These are phyloP conservation scores for Colletotrichum somersetense DNA, from an alignment of 2,329 filamentous ascomycete genomes.

Conservation along the genomic window DNA sequence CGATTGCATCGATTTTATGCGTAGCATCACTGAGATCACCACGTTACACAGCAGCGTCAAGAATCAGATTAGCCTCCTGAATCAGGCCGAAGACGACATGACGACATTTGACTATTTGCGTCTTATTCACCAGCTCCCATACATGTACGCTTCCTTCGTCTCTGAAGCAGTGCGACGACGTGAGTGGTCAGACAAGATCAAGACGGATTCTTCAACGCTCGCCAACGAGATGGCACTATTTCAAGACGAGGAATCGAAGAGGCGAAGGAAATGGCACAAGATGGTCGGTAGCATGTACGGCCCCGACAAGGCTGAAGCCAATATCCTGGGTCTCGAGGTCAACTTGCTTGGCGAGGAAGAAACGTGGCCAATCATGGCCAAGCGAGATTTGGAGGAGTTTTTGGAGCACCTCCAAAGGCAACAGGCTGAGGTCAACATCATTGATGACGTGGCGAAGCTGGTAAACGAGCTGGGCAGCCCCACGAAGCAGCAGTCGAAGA, in stretches of 20 bases:
- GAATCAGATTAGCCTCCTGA: conserved; percentile 77
- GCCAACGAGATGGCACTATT: conserved; percentile 94
- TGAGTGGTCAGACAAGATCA: conserved; percentile 94
- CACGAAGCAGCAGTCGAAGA: conserved; percentile 86
- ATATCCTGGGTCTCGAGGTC: conserved; percentile 83
- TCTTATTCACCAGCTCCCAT: conserved; percentile 84
- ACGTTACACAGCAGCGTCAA: conserved; percentile 80
- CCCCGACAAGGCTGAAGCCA: conserved; percentile 74
- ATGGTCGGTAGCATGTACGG: conserved; percentile 82
- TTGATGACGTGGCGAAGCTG: conserved; percentile 80
- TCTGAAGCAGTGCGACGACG: conserved; percentile 86
- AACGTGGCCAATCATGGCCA: conserved; percentile 81
- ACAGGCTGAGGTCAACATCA: conserved; percentile 73
- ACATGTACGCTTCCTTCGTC: conserved; percentile 89
- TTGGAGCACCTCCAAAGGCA: conserved; percentile 74
- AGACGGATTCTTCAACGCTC: conserved; percentile 84
- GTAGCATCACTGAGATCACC: conserved; percentile 83
- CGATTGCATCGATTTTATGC: conserved; percentile 81
- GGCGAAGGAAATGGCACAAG: conserved; percentile 91
- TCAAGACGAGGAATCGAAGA: conserved; percentile 91
- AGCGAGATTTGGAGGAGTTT: conserved; percentile 83
- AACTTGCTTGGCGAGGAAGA: conserved; percentile 85
- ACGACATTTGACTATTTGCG: conserved; percentile 85
- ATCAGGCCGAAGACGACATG: conserved; percentile 80
- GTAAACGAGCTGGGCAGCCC: conserved; percentile 84